Evolutionary conservation across 352 stramenopile genomes (phyloP).

Genomic region (Phytophthora pini): DNA sequence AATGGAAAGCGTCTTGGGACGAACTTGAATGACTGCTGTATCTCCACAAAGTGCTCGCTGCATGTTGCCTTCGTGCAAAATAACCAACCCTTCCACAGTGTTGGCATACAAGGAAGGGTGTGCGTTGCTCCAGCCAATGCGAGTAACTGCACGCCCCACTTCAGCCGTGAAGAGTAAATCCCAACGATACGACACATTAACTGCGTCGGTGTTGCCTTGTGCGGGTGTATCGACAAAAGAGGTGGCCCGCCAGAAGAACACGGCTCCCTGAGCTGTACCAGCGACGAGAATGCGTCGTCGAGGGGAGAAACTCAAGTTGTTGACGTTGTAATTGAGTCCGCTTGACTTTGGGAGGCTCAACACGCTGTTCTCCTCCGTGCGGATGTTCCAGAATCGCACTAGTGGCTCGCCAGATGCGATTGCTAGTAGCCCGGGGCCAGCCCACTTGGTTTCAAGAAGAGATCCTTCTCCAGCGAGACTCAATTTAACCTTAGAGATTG

Average conservation of each 20-base stretch:
- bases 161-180: conserved; percentile 71
- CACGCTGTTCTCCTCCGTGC: conserved; percentile 92
- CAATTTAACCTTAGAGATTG: conserved; percentile 90
- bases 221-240: conserved; percentile 37
- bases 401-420: conserved; percentile 90
- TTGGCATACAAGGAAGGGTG: conserved; percentile 74
- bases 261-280: conserved; percentile 82
- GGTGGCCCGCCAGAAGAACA: conserved; percentile 92
- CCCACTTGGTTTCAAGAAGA: conserved; percentile 89
- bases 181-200: conserved; percentile 64
- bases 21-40: conserved; percentile 86
- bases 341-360: conserved; percentile 75
- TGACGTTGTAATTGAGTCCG: conserved; percentile 69
- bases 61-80: conserved; percentile 90
- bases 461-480: conserved; percentile 84
- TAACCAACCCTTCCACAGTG: conserved; percentile 70
- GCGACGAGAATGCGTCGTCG: conserved; percentile 87
- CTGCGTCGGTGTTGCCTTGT: conserved; percentile 7
- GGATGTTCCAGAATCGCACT: conserved; percentile 93
- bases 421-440: conserved; percentile 87
- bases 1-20: conserved; percentile 72
- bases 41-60: conserved; percentile 80
- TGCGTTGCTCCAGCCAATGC: conserved; percentile 74
- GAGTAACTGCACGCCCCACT: conserved; percentile 50
- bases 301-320: conserved; percentile 90